A percentile compares a stretch with the other conserved stretches of the same genome.
phyloP scores from a whole-genome alignment of 2,329 filamentous ascomycete species.

The Trichoderma sp. region DNA sequence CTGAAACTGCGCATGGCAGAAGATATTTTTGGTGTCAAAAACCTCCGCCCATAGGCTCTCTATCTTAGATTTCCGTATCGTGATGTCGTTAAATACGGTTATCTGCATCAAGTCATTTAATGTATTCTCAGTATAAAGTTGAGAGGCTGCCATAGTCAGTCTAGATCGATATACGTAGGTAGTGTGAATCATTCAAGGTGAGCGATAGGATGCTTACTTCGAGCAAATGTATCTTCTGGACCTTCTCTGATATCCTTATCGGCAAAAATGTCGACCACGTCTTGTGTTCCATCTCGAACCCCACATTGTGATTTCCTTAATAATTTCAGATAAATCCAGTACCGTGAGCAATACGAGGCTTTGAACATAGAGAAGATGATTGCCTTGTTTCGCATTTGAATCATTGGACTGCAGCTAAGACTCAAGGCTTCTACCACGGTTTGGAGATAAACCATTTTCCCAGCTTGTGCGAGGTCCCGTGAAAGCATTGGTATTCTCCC shows the following conservation, averaged over 20 bases:
- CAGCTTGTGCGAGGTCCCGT: background rate
- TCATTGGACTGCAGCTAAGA: background rate
- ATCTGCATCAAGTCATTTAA: background rate
- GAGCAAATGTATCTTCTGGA: background rate
- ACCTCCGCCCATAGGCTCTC: background rate
- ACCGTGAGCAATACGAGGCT: background rate
- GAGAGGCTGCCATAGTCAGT: background rate
- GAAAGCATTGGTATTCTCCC: fast-evolving
- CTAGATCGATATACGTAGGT: no score
- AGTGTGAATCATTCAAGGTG: background rate
- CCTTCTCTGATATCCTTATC: background rate
- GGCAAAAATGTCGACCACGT: background rate
- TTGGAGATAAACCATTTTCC: background rate
- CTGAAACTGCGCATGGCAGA: background rate
- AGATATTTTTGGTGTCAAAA: background rate
- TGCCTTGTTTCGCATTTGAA: background rate
- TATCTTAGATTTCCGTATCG: background rate
- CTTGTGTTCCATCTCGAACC: background rate
- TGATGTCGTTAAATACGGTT: background rate
- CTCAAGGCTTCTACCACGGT: background rate
- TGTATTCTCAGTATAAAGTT: background rate
- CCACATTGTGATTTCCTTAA: fast-evolving
- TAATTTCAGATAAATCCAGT: background rate
- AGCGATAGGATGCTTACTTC: background rate
- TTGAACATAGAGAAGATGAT: background rate